Percentiles rank a stretch among this genome's conserved stretches.
These are phyloP conservation scores for Andrographis paniculata DNA, from an alignment of 305 asterid species.

Conservation along the genomic window DNA sequence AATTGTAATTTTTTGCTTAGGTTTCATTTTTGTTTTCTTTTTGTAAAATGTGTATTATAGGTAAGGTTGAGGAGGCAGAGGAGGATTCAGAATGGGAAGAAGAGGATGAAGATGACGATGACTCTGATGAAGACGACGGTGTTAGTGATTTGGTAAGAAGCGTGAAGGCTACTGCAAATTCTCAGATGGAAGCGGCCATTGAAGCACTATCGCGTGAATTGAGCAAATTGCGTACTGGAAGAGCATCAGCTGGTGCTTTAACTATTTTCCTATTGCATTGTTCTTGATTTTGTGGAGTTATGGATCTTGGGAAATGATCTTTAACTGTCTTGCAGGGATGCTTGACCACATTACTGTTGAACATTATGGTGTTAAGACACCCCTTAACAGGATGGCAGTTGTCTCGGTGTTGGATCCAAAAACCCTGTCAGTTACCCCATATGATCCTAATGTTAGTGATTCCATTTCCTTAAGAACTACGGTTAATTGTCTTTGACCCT, in stretches of 20 bases:
- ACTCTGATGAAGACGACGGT: conserved; percentile 29
- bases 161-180: conserved; percentile 40
- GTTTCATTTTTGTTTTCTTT: background rate
- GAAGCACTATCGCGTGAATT: conserved; percentile 84
- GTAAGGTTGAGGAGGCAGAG: too few species aligned
- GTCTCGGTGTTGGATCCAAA: conserved; percentile 83
- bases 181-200: conserved; percentile 81
- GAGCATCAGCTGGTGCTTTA: conserved; percentile 69
- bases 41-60: conserved; percentile 1
- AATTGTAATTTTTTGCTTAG: background rate
- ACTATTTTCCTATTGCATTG: background rate
- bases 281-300: background rate
- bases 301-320: background rate
- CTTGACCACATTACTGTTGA: conserved; percentile 93
- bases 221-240: conserved; percentile 76
- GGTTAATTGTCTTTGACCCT: too few species aligned
- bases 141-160: conserved; percentile 38
- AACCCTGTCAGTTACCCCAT: conserved; percentile 78
- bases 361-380: conserved; percentile 57
- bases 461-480: conserved; percentile 13
- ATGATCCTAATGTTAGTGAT: conserved; percentile 64
- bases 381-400: conserved; percentile 79
- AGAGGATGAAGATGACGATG: conserved; percentile 31
- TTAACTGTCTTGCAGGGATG: conserved; percentile 51
- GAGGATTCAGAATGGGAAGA: conserved; percentile 29